Conservation (phyloP, 345 rosid genomes). For the Brassica rapa region DNA sequence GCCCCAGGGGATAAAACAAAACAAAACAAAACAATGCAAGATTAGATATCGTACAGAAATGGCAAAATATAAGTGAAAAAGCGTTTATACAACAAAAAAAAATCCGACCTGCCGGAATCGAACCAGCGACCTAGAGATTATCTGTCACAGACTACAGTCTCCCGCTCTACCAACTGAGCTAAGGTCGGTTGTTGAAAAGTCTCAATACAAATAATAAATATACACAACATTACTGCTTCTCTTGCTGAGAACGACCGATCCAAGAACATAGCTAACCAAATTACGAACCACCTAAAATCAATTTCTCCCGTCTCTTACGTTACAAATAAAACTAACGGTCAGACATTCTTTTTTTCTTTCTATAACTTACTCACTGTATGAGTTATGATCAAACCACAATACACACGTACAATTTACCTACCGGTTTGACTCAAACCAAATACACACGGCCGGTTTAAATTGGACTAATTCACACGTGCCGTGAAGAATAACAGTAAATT, state of each 20-base stretch:
- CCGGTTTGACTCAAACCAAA: conserved; percentile 12
- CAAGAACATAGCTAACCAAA: not conserved
- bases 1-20: not conserved
- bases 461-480: conserved; percentile 31
- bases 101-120: conserved; percentile 40
- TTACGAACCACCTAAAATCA: not conserved
- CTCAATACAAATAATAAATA: no score
- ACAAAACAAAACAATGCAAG: not conserved
- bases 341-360: not conserved
- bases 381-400: not conserved
- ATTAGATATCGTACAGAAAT: not conserved
- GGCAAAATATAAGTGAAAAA: not conserved
- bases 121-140: conserved; percentile 41
- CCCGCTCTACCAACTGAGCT: conserved; percentile 99
- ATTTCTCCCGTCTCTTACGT: not conserved
- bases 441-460: not conserved
- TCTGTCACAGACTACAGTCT: conserved; percentile 79
- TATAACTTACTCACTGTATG: no score
- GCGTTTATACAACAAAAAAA: not conserved
- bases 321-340: not conserved
- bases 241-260: not conserved
- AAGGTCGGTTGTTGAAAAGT: conserved; percentile 63
- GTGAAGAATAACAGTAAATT: conserved; percentile 1
- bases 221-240: no score
- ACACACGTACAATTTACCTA: conserved; percentile 13